Conservation (phyloP, 208 protist species). For the Leptomonas seymouri region DNA sequence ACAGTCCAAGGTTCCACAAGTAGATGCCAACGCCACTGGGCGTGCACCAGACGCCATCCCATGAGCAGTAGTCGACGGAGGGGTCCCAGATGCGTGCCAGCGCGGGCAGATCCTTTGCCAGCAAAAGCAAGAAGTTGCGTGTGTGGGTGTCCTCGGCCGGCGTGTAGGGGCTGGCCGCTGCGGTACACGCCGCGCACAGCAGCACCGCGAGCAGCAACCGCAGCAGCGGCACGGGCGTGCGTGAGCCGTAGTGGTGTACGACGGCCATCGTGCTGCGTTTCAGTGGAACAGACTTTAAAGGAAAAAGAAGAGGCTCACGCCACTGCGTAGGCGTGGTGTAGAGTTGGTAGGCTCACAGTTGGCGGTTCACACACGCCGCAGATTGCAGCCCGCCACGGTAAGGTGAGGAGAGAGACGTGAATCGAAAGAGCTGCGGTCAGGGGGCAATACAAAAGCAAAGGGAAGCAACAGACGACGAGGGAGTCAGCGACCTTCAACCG, state of each 20-base stretch:
- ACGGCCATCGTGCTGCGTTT: neutral
- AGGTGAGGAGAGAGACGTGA: too few species aligned
- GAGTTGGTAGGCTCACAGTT: too few species aligned
- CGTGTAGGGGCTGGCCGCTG: slow-evolving; percentile 5
- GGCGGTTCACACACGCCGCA: too few species aligned
- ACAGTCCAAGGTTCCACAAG: neutral
- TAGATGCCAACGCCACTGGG: neutral
- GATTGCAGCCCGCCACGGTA: too few species aligned
- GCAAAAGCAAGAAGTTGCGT: slow-evolving; percentile 7
- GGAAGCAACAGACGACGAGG: too few species aligned
- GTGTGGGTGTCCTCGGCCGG: slow-evolving; percentile 14
- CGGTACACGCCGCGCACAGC: slow-evolving; percentile 8
- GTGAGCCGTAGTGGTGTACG: neutral
- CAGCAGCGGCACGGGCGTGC: neutral
- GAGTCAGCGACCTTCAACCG: too few species aligned
- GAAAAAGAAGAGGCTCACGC: too few species aligned
- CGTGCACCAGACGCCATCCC: neutral
- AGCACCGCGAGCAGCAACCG: neutral
- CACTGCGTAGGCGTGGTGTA: too few species aligned
- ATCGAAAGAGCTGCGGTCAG: too few species aligned
- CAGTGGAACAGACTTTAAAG: too few species aligned
- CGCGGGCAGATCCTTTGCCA: neutral
- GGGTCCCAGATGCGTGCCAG: neutral
- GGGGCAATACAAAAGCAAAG: too few species aligned
- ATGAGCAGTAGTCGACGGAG: slow-evolving; percentile 11